phyloP scores from a whole-genome alignment of 306 rosid genomes.

The Fragaria iinumae region DNA sequence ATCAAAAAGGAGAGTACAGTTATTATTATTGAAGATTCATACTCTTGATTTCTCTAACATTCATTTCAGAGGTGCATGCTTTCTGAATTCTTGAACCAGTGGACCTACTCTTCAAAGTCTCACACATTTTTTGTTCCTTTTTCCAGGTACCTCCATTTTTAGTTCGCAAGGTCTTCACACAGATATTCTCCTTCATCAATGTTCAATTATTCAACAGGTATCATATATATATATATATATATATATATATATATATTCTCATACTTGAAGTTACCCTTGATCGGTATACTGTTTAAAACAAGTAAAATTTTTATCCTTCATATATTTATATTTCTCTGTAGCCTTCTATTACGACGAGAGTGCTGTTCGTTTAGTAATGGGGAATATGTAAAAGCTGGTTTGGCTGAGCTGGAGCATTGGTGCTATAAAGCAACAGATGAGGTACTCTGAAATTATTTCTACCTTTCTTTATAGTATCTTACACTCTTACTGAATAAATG shows the following conservation, averaged over 20 bases:
- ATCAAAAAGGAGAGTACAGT: background rate
- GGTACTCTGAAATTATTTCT: slow-evolving; percentile 40
- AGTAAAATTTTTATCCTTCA: background rate
- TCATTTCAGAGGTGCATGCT: background rate
- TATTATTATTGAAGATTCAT: background rate
- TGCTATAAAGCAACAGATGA: slow-evolving; percentile 87
- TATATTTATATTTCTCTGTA: slow-evolving; percentile 30
- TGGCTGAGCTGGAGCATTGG: slow-evolving; percentile 98
- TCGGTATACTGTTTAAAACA: slow-evolving; percentile 5
- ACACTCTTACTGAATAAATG: slow-evolving; percentile 21
- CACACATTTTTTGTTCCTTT: slow-evolving; percentile 1
- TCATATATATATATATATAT: background rate
- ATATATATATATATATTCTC: slow-evolving; percentile 14
- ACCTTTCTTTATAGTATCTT: background rate
- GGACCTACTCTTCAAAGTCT: background rate
- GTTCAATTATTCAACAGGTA: slow-evolving; percentile 99
- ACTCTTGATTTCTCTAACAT: background rate
- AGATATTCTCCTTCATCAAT: slow-evolving; percentile 94
- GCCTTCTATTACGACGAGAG: slow-evolving; percentile 94
- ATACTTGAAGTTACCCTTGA: slow-evolving; percentile 16
- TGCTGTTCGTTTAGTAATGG: slow-evolving; percentile 99
- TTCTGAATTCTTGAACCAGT: background rate
- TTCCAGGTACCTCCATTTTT: slow-evolving; percentile 88
- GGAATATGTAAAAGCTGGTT: slow-evolving; percentile 92
- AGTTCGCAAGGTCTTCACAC: slow-evolving; percentile 94